Evolutionary conservation across 2,329 filamentous ascomycete genomes (phyloP).

Genomic region (Lasiodiplodia citricola): DNA sequence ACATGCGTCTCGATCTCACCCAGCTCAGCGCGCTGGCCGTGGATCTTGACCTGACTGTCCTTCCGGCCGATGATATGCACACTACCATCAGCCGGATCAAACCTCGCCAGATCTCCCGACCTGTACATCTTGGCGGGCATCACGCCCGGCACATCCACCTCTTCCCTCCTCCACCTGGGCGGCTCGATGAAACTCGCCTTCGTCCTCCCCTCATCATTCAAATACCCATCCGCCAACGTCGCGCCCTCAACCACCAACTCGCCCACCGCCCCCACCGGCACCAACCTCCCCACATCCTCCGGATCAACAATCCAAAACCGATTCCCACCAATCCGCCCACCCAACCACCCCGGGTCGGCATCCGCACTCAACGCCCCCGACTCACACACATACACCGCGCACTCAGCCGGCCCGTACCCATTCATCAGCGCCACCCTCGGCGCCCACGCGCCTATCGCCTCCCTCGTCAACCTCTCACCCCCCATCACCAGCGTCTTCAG

Average conservation of each 20-base stretch:
- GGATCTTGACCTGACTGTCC: conserved; percentile 46
- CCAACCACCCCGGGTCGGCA: background rate
- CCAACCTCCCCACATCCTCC: conserved; percentile 37
- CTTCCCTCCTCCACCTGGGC: background rate
- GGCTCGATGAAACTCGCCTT: conserved; percentile 38
- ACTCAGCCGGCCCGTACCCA: conserved; percentile 39
- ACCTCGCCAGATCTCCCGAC: conserved; percentile 42
- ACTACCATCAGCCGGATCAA: conserved; percentile 38
- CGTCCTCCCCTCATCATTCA: conserved; percentile 40
- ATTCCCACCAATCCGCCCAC: background rate
- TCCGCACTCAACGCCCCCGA: background rate
- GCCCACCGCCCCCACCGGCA: conserved; percentile 42
- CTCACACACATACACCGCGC: background rate
- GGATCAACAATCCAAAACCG: conserved; percentile 41
- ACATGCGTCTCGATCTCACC: conserved; percentile 48
- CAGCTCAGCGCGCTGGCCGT: conserved; percentile 53
- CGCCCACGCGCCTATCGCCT: conserved; percentile 29
- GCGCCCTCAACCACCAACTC: conserved; percentile 43
- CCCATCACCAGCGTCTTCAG: conserved; percentile 45
- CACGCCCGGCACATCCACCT: background rate
- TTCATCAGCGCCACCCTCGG: conserved; percentile 43
- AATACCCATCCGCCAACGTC: conserved; percentile 41
- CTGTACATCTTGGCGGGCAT: conserved; percentile 34
- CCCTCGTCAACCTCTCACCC: conserved; percentile 37
- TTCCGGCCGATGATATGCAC: conserved; percentile 44